Base-by-base conservation (phyloP, 768 basidiomycete genomes). In the Lentinula sp. region DNA sequence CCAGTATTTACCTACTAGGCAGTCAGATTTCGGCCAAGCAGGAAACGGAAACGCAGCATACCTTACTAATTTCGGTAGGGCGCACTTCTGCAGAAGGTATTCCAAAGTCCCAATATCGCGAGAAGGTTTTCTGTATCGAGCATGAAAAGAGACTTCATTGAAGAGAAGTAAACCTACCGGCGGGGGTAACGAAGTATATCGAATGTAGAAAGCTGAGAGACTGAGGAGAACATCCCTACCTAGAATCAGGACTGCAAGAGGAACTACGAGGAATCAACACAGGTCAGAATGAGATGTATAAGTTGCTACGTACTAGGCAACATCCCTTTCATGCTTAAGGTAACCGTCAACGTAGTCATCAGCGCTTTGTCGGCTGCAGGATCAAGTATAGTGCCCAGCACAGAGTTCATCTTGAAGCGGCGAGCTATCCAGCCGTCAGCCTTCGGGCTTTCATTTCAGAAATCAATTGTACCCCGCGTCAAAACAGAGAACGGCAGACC, bases 351-450 rank as follows among this genome's bases (percentile, higher is more conserved):
- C 0, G 95, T 98, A 1, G 97, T 96, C 89, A 99, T 90, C 46
- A 99, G 76, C 10, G 85, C 80, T 73, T 99, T 99, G 81, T 99
- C 97, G 2, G 97, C 97, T 0, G 96, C 93, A 12, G 97, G 97
- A 71, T 99, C 97, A 12, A 99, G 81, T 61, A 98, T 94, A 8
- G 92, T 91, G 18, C 97, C 97, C 18, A 98, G 79, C n/a, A 98
- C 94, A 12, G 92, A 86, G 57, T 83, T 82, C 89, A 92, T 93
- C 32, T 90, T 86, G 77, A 81, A 98, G 60, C 82, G 81, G 65
- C 97, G 80, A 0, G 97, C 97, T 62, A 99, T 74, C 70, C 78
- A 98, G 0, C 97, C 97, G 67, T 99, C 97, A 60, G 87, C 82
- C 96, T 98, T 72, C 60, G 53, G 43, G 41, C 37, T 57, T 63